Conservation (phyloP, 805 yeast genomes). For the Candida coleopterorum region DNA sequence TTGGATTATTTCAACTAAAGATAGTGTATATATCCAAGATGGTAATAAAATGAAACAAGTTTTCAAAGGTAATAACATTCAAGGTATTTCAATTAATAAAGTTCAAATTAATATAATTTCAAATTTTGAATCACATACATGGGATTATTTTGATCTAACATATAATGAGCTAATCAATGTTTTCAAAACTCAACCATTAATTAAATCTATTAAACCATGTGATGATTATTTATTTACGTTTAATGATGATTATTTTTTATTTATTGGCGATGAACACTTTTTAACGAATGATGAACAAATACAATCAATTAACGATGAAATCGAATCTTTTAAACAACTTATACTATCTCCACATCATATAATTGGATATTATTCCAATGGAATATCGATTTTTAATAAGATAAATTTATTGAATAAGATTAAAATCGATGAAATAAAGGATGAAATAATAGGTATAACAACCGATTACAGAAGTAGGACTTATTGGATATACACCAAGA, state of each 20-base stretch:
- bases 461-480: conserved; percentile 41
- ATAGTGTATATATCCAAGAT: conserved; percentile 23
- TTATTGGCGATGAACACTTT: conserved; percentile 12
- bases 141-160: conserved; percentile 32
- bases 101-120: conserved; percentile 21
- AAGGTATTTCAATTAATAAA: conserved; percentile 19
- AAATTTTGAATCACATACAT: conserved; percentile 15
- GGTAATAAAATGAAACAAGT: conserved; percentile 26
- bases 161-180: conserved; percentile 24
- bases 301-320: conserved; percentile 13
- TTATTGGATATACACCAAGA: conserved; percentile 68
- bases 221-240: conserved; percentile 12
- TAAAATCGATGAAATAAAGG: conserved; percentile 6
- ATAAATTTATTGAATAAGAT: conserved; percentile 15
- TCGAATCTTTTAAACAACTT: conserved; percentile 12
- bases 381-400: conserved; percentile 26
- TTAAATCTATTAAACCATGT: background rate
- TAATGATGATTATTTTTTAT: conserved; percentile 13
- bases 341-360: conserved; percentile 29
- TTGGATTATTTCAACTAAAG: conserved; percentile 25
- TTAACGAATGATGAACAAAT: conserved; percentile 30
- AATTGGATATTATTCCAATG: conserved; percentile 17
- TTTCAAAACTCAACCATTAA: conserved; percentile 17
- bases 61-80: conserved; percentile 15
- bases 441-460: conserved; percentile 21